Conservation (phyloP, 2,329 filamentous ascomycete species). For the Aspergillus ruber region DNA sequence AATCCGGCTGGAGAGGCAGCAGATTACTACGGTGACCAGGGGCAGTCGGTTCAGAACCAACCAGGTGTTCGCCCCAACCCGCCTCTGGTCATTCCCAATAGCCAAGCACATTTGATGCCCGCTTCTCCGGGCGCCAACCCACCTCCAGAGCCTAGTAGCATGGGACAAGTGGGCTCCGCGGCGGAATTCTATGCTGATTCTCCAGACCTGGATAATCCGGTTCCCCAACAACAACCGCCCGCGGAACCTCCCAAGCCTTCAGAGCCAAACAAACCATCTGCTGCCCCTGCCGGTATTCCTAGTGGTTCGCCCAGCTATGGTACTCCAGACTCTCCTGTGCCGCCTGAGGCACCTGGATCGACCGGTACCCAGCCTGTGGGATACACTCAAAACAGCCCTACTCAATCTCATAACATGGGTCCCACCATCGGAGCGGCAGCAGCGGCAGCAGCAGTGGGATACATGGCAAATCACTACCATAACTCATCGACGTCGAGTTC, state of each 20-base stretch:
- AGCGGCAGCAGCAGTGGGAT: slow-evolving; percentile 37
- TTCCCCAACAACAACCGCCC: slow-evolving; percentile 8
- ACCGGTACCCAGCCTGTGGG: slow-evolving; percentile 14
- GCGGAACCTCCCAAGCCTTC: slow-evolving; percentile 15
- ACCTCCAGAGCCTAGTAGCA: slow-evolving; percentile 52
- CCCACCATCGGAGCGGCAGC: slow-evolving; percentile 33
- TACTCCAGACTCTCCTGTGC: slow-evolving; percentile 5
- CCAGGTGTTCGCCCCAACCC: slow-evolving; percentile 53
- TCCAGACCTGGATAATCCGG: slow-evolving; percentile 9
- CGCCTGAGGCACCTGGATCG: slow-evolving; percentile 10
- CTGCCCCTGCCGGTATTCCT: background rate
- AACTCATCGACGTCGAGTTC: slow-evolving; percentile 24
- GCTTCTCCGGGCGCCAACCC: slow-evolving; percentile 48
- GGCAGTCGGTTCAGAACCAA: slow-evolving; percentile 53
- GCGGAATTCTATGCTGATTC: slow-evolving; percentile 48
- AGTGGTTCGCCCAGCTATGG: background rate
- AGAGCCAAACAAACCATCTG: slow-evolving; percentile 21
- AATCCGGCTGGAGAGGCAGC: slow-evolving; percentile 50
- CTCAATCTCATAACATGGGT: slow-evolving; percentile 26
- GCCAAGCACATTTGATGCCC: slow-evolving; percentile 51
- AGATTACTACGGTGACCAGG: slow-evolving; percentile 58
- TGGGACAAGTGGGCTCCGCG: slow-evolving; percentile 44
- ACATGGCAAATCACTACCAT: slow-evolving; percentile 32
- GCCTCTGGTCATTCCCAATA: slow-evolving; percentile 49
- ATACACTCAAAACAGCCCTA: slow-evolving; percentile 15